phyloP scores from a whole-genome alignment of 345 rosid genomes.

The Populus nigra region DNA sequence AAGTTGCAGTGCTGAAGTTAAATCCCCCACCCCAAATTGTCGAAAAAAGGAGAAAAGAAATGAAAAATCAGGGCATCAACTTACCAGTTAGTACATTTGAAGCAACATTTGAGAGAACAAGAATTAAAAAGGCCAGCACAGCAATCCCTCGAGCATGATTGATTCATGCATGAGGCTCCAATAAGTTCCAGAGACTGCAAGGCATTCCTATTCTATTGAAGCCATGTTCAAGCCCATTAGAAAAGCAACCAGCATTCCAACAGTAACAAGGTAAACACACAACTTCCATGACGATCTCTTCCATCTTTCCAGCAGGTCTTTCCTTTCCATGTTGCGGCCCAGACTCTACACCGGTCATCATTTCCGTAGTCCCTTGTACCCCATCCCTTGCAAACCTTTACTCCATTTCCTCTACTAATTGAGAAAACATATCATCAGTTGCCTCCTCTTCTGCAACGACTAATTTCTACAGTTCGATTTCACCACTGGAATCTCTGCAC shows the following conservation, averaged over 20 bases:
- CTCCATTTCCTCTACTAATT: conserved; percentile 27
- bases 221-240: conserved; percentile 30
- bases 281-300: conserved; percentile 54
- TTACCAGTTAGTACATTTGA: conserved; percentile 90
- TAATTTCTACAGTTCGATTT: conserved; percentile 33
- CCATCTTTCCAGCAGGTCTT: conserved; percentile 25
- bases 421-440: conserved; percentile 7
- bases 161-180: conserved; percentile 68
- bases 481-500: conserved; percentile 5
- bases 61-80: background rate
- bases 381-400: background rate
- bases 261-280: conserved; percentile 69
- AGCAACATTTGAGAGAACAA: conserved; percentile 67
- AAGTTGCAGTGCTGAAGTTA: too few species aligned
- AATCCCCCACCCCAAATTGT: too few species aligned
- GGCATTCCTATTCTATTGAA: conserved; percentile 86
- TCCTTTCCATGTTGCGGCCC: background rate
- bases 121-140: conserved; percentile 60
- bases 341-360: too few species aligned
- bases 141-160: conserved; percentile 46
- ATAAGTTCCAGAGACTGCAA: conserved; percentile 58
- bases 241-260: conserved; percentile 63
- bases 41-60: background rate
- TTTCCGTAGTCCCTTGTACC: too few species aligned
- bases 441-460: conserved; percentile 40